These are phyloP conservation scores for Pseudogymnoascus sp. DNA, from an alignment of 2,329 filamentous ascomycete genomes.

Conservation along the genomic window DNA sequence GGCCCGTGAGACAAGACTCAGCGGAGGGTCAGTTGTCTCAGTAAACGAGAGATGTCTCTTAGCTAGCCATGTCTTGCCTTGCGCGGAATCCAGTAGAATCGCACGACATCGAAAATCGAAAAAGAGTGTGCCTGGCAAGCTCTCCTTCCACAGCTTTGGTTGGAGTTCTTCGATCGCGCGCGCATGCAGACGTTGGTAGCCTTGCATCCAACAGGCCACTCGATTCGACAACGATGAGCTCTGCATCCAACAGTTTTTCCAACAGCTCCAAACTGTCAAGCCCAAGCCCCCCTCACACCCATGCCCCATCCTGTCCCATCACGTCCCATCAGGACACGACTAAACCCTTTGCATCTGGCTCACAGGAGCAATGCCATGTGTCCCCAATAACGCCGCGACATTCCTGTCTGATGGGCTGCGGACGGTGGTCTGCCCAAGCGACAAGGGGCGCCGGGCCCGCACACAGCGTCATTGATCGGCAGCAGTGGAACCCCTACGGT, in stretches of 20 bases:
- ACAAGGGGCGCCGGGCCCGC: background rate
- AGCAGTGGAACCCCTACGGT: background rate
- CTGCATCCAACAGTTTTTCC: background rate
- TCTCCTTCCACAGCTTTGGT: background rate
- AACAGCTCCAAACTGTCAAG: background rate
- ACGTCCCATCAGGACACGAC: background rate
- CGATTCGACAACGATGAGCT: background rate
- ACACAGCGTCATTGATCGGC: constrained; percentile 1
- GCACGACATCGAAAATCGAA: background rate
- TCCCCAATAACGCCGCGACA: background rate
- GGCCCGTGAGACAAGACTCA: background rate
- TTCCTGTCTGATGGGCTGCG: background rate
- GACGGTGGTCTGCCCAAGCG: background rate
- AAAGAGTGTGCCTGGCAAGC: background rate
- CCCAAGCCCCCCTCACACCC: background rate
- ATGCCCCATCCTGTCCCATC: background rate
- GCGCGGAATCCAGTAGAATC: background rate
- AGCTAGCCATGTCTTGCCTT: background rate
- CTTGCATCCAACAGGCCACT: background rate
- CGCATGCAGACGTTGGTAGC: background rate
- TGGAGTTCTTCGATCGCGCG: background rate
- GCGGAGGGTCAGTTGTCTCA: background rate
- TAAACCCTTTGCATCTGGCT: background rate
- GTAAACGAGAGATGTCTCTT: background rate
- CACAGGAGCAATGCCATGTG: background rate